Percentiles rank a stretch among this genome's conserved stretches.
These are phyloP conservation scores for Starmerella davenportii DNA, from an alignment of 805 yeast genomes.

Conservation along the genomic window DNA sequence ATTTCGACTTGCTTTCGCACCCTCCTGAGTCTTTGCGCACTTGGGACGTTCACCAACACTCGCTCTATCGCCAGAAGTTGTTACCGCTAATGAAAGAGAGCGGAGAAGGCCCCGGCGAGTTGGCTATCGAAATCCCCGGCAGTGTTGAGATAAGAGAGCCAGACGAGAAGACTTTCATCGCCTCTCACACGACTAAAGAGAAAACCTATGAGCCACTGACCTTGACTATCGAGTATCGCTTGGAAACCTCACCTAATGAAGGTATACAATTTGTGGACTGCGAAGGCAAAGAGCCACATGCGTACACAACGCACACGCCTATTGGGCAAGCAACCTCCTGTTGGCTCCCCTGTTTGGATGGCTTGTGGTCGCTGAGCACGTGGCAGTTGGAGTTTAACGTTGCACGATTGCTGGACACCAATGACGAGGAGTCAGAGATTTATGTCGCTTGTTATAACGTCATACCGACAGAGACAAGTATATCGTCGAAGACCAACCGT, in stretches of 20 bases:
- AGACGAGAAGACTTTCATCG: conserved; percentile 26
- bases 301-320: conserved; percentile 66
- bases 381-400: conserved; percentile 84
- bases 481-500: conserved; percentile 54
- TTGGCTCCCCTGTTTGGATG: conserved; percentile 97
- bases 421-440: conserved; percentile 19
- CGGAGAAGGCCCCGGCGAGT: conserved; percentile 46
- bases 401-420: conserved; percentile 43
- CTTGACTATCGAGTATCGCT: conserved; percentile 46
- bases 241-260: conserved; percentile 41
- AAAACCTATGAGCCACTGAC: conserved; percentile 48
- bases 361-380: conserved; percentile 68
- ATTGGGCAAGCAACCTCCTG: conserved; percentile 67
- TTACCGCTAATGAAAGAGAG: conserved; percentile 19
- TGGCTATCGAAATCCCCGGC: conserved; percentile 46
- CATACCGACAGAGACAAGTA: conserved; percentile 41
- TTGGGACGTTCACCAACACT: conserved; percentile 18
- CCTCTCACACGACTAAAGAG: conserved; percentile 17
- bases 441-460: conserved; percentile 29
- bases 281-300: conserved; percentile 40
- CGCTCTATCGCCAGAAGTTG: conserved; percentile 13
- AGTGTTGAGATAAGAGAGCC: conserved; percentile 43
- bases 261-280: conserved; percentile 45
- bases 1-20: conserved; percentile 35
- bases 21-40: conserved; percentile 19